A percentile compares a stretch with the other conserved stretches of the same genome.
These are phyloP conservation scores for Meira nashicola DNA, from an alignment of 1,284 basidiomycete genomes.

Conservation along the genomic window DNA sequence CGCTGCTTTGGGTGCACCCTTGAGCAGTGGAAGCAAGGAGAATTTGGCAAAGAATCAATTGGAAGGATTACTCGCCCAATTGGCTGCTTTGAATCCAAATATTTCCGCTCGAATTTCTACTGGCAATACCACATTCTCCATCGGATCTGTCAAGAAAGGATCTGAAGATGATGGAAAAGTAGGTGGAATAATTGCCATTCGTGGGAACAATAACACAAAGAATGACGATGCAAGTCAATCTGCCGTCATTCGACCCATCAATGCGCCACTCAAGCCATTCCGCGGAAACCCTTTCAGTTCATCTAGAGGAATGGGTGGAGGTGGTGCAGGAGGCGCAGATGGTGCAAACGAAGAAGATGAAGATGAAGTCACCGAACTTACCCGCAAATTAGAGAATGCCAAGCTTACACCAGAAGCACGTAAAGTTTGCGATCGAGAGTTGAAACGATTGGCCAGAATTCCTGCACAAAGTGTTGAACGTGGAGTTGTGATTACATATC, in stretches of 20 bases:
- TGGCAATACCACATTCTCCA: constrained; percentile 20
- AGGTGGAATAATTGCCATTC: constrained; percentile 37
- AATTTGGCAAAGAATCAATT: constrained; percentile 45
- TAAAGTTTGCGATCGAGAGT: constrained; percentile 49
- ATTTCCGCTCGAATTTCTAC: constrained; percentile 40
- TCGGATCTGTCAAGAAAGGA: constrained; percentile 17
- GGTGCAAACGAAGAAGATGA: constrained; percentile 35
- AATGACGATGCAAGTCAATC: constrained; percentile 16
- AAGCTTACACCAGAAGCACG: constrained; percentile 44
- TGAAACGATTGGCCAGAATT: constrained; percentile 48
- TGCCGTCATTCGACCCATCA: constrained; percentile 25
- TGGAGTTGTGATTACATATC: constrained; percentile 51
- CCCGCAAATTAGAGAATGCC: constrained; percentile 36
- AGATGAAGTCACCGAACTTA: constrained; percentile 45
- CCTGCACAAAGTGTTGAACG: constrained; percentile 50
- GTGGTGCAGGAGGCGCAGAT: constrained; percentile 20
- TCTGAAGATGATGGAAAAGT: constrained; percentile 18
- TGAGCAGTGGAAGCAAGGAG: constrained; percentile 40
- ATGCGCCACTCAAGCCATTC: constrained; percentile 17
- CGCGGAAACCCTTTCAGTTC: constrained; percentile 16
- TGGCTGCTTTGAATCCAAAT: constrained; percentile 41
- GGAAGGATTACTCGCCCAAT: constrained; percentile 41
- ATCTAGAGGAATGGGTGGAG: constrained; percentile 17
- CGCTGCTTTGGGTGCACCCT: constrained; percentile 33
- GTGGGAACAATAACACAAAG: constrained; percentile 18